These are phyloP conservation scores for Tuber borchii DNA, from an alignment of 495 filamentous ascomycete species.

Conservation along the genomic window DNA sequence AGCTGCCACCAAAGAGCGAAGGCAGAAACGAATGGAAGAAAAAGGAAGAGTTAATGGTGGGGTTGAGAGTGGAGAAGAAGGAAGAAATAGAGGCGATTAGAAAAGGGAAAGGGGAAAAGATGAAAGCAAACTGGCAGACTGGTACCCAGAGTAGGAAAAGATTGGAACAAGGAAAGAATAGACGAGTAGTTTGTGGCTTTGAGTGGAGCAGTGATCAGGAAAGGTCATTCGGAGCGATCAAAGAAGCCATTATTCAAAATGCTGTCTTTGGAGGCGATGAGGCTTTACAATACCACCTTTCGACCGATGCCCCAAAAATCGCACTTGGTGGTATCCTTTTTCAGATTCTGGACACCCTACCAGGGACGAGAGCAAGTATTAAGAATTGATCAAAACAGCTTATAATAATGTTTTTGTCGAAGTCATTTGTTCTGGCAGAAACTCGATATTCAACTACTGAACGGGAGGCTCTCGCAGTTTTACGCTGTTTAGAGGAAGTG, in stretches of 20 bases:
- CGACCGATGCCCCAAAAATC: background rate
- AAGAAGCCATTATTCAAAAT: background rate
- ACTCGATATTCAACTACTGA: conserved; percentile 10
- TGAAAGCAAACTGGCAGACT: background rate
- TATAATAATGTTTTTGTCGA: conserved; percentile 7
- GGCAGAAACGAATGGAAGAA: too few relatives aligned
- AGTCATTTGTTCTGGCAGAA: background rate
- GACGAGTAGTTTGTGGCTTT: too few relatives aligned
- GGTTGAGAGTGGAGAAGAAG: too few relatives aligned
- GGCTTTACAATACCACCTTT: conserved; percentile 1
- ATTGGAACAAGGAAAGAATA: too few relatives aligned
- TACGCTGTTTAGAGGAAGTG: conserved; percentile 1
- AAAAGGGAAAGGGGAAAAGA: background rate
- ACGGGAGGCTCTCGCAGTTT: conserved; percentile 8
- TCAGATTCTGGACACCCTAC: background rate
- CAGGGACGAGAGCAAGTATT: background rate
- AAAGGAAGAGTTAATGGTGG: too few relatives aligned
- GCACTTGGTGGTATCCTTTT: conserved; percentile 4
- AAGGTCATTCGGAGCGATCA: conserved; percentile 6
- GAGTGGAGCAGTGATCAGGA: background rate
- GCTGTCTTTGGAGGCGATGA: background rate
- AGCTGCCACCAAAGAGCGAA: too few relatives aligned
- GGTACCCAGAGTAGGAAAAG: too few relatives aligned
- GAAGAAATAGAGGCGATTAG: background rate
- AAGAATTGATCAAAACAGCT: too few relatives aligned